Base-by-base conservation (phyloP, 371 early-diverging fungal species). In the Mitosporidium daphniae region DNA sequence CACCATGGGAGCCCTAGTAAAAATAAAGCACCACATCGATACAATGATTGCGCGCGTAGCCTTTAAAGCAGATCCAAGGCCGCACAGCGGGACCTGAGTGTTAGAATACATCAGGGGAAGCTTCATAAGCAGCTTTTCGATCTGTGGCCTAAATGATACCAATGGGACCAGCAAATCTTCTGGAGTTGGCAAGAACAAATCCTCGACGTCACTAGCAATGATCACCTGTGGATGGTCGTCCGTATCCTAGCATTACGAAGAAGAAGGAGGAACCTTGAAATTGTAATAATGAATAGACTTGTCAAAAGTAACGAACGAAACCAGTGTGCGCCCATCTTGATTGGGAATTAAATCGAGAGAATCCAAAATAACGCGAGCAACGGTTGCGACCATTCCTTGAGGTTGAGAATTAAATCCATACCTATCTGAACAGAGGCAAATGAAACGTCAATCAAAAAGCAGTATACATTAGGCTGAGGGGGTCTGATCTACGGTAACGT, bases 401-500 rank as follows among this genome's bases (percentile, higher is more conserved):
- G n/a, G 11, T 23, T 4, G 1, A 33, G 1, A 19, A 10, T 37
- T 10, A 6, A 11, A 33, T 8, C 23, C 40, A 46, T 44, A 6
- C 67, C 72, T 2, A 62, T 57, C 42, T 69, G 67, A 6, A 78
- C 55, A 6, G 82, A 59, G 6, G 64, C 51, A 33, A 58, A 64
- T 1, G 74, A 70, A 0, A 80, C 78, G 42, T 84, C 86, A 23
- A 84, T 64, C 10, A 84, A 49, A 42, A 84, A 82, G 23, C 78
- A 42, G 31, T 61, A 61, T 3, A 75, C 71, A 17, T 74, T 66
- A 10, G 86, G 77, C 44, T 75, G 77, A 18, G 86, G 86, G 8
- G 86, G 77, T 3, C 56, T 39, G 21, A 46, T 33, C 39, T 39
- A 38, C 14, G 20, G 7, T 20, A n/a, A 20, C 20, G n/a, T 20